Percentiles rank a stretch among this genome's conserved stretches.
Conservation (phyloP, 2,329 filamentous ascomycete genomes). For the Sclerotinia sclerotiorum region DNA sequence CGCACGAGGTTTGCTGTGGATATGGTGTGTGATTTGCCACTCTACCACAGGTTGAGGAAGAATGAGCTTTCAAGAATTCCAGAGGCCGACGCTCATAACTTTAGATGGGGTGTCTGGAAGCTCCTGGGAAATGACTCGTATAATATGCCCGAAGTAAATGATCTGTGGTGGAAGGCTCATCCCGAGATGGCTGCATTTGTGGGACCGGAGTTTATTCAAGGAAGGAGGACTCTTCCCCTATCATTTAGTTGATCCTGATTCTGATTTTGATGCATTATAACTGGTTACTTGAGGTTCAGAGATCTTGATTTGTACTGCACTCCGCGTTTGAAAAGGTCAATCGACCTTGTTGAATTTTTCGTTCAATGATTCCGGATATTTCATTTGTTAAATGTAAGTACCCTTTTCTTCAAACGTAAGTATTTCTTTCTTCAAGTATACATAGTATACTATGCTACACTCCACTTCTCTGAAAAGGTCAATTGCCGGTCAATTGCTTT, state of each 20-base stretch:
- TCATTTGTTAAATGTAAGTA: background rate
- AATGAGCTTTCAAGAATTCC: background rate
- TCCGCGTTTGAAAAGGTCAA: background rate
- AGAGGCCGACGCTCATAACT: accelerated
- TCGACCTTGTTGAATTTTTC: background rate
- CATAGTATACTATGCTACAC: background rate
- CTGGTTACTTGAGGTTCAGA: no score
- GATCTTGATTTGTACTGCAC: no score
- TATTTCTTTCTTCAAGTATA: no score
- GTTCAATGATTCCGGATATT: background rate
- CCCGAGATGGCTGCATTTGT: accelerated
- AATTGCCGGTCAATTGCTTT: background rate
- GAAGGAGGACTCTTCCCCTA: accelerated
- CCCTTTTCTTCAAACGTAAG: background rate
- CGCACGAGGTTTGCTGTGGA: background rate
- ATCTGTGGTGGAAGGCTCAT: background rate
- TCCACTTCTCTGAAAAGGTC: background rate
- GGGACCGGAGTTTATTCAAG: background rate
- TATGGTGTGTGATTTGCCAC: accelerated
- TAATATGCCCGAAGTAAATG: background rate
- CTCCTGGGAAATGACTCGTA: background rate
- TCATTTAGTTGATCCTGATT: accelerated
- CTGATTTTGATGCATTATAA: no score
- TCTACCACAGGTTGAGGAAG: background rate
- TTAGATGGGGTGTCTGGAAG: background rate